These are phyloP conservation scores for Haplographium delicatum DNA, from an alignment of 495 filamentous ascomycete genomes.

Conservation along the genomic window DNA sequence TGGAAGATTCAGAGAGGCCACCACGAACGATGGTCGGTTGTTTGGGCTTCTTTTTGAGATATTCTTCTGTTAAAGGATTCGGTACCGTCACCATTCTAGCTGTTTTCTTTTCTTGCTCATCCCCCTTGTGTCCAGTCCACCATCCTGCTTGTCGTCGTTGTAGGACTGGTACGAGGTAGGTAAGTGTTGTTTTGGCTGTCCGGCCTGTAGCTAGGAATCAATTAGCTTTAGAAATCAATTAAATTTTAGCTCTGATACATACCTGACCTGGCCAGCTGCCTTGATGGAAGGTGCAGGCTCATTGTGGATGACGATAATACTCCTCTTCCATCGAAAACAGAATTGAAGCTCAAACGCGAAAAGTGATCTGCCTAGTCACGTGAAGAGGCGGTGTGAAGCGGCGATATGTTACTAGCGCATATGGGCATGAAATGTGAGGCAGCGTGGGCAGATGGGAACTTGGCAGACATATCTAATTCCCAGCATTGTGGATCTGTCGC, in stretches of 20 bases:
- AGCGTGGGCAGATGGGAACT: not conserved
- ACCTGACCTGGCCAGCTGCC: slow-evolving; percentile 26
- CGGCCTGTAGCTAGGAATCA: slow-evolving; percentile 41
- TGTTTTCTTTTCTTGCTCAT: not conserved
- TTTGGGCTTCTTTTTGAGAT: slow-evolving; percentile 30
- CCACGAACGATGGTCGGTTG: slow-evolving; percentile 26
- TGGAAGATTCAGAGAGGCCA: slow-evolving; percentile 43
- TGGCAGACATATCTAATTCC: not conserved
- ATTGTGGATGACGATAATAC: slow-evolving; percentile 18
- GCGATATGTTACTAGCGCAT: not conserved
- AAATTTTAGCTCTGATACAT: slow-evolving; percentile 10
- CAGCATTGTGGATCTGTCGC: not conserved
- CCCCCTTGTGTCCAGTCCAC: not conserved
- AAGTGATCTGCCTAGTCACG: too few relatives aligned
- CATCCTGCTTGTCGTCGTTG: slow-evolving; percentile 18
- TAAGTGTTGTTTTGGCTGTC: slow-evolving; percentile 39
- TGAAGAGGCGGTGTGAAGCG: not conserved
- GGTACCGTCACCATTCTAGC: not conserved
- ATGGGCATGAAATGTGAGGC: not conserved
- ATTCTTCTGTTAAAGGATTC: slow-evolving; percentile 26
- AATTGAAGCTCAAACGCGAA: not conserved
- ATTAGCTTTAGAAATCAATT: slow-evolving; percentile 26
- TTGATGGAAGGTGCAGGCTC: slow-evolving; percentile 28
- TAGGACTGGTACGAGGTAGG: slow-evolving; percentile 19
- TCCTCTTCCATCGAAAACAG: not conserved